Evolutionary conservation across 2,329 filamentous ascomycete genomes (phyloP).

Genomic region (Zasmidium citrigriseum): DNA sequence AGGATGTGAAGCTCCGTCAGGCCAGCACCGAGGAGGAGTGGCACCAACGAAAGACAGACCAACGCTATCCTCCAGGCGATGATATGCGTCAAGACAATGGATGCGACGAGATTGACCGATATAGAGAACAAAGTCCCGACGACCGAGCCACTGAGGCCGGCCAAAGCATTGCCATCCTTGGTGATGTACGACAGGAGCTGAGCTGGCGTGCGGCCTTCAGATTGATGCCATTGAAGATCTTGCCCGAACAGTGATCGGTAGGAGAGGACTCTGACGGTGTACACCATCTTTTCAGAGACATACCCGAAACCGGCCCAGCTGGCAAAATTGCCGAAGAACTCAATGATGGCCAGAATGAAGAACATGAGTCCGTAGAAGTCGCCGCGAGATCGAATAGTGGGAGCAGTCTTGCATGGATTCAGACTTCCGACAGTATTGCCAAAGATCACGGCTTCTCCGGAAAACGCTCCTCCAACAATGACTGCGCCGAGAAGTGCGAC

Average conservation of each 20-base stretch:
- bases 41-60: slow-evolving; percentile 69
- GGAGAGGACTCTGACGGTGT: slow-evolving; percentile 63
- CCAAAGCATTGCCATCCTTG: slow-evolving; percentile 66
- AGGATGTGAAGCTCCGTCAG: slow-evolving; percentile 68
- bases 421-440: slow-evolving; percentile 60
- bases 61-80: slow-evolving; percentile 76
- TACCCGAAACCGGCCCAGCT: slow-evolving; percentile 61
- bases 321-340: slow-evolving; percentile 62
- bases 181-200: slow-evolving; percentile 68
- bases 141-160: slow-evolving; percentile 69
- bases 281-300: slow-evolving; percentile 65
- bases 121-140: slow-evolving; percentile 70
- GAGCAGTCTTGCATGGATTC: slow-evolving; percentile 53
- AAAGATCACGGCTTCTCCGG: slow-evolving; percentile 60
- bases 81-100: slow-evolving; percentile 68
- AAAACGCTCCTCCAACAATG: slow-evolving; percentile 50
- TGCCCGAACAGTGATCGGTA: slow-evolving; percentile 67
- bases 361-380: slow-evolving; percentile 60
- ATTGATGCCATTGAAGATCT: slow-evolving; percentile 71
- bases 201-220: slow-evolving; percentile 61
- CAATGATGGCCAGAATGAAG: slow-evolving; percentile 61
- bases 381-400: slow-evolving; percentile 56
- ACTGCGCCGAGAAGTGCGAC: slow-evolving; percentile 38
- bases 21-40: slow-evolving; percentile 61
- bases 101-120: slow-evolving; percentile 66